phyloP scores from a whole-genome alignment of 108 stramenopile genomes.

The Fistulifera pelliculosa region DNA sequence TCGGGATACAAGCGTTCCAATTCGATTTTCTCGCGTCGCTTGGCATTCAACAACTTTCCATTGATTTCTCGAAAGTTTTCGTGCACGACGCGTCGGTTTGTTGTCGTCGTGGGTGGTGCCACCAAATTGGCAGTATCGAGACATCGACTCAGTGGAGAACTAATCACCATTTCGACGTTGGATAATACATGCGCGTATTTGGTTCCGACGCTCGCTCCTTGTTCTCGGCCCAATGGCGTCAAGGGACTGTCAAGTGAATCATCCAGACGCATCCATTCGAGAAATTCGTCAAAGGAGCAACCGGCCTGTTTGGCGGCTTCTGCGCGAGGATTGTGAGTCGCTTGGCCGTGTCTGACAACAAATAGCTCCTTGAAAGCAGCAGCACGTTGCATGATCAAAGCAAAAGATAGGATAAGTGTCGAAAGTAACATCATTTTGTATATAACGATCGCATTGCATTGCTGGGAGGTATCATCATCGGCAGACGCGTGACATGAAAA shows the following conservation, averaged over 20 bases:
- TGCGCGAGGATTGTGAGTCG: constrained; percentile 71
- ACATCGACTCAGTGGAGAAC: constrained; percentile 27
- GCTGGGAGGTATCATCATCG: too few relatives aligned
- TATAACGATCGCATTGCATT: too few relatives aligned
- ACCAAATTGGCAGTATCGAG: constrained; percentile 31
- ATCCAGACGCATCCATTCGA: constrained; percentile 60
- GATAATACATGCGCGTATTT: constrained; percentile 15
- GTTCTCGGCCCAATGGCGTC: constrained; percentile 47
- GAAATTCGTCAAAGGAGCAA: constrained; percentile 57
- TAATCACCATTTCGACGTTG: constrained; percentile 27
- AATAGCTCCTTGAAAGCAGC: constrained; percentile 4
- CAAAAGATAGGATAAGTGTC: too few relatives aligned
- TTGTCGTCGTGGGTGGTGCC: constrained; percentile 19
- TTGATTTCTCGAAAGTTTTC: constrained; percentile 76
- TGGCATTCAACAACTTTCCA: constrained; percentile 49
- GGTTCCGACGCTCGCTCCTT: constrained; percentile 28
- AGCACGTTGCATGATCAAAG: too few relatives aligned
- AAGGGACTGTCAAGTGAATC: constrained; percentile 55
- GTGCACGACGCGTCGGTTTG: constrained; percentile 22
- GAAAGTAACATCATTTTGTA: too few relatives aligned
- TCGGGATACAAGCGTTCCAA: constrained; percentile 35
- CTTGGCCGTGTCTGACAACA: constrained; percentile 69
- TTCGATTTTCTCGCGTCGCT: constrained; percentile 2
- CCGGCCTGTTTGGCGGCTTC: constrained; percentile 54
- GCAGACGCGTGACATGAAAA: too few relatives aligned